A percentile compares a stretch with the other conserved stretches of the same genome.
phyloP scores from a whole-genome alignment of 208 protist genomes.

The Wallacemonas collosoma region DNA sequence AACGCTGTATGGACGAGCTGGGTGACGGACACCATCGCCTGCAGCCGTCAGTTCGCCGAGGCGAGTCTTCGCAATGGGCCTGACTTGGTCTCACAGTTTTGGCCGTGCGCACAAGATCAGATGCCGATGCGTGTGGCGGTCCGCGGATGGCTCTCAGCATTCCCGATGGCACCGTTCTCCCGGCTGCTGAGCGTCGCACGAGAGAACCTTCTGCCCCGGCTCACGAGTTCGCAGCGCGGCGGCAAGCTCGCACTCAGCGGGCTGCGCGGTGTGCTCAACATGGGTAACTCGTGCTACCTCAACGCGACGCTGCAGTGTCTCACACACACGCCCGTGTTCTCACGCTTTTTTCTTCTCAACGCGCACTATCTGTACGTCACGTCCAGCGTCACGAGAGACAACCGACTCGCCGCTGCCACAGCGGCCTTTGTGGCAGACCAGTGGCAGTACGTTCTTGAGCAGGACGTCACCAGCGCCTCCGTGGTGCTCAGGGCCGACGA shows the following conservation, averaged over 20 bases:
- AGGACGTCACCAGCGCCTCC: neutral
- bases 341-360: slow-evolving; percentile 20
- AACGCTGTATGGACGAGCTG: neutral
- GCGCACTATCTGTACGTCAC: neutral
- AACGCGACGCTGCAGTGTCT: slow-evolving; percentile 31
- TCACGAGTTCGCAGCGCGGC: neutral
- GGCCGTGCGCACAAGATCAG: neutral
- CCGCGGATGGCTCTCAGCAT: slow-evolving; percentile 8
- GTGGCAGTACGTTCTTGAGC: slow-evolving; percentile 4
- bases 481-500: slow-evolving; percentile 4
- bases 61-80: neutral
- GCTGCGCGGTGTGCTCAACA: slow-evolving; percentile 19
- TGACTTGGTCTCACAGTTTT: neutral
- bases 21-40: neutral
- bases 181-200: slow-evolving; percentile 6
- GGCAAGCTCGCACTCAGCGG: neutral
- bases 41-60: slow-evolving; percentile 2
- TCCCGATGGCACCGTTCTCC: slow-evolving; percentile 16
- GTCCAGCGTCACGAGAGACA: neutral
- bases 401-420: neutral
- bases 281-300: slow-evolving; percentile 35
- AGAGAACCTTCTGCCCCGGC: neutral
- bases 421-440: neutral
- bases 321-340: slow-evolving; percentile 16
- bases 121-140: slow-evolving; percentile 11